Evolutionary conservation across 2,329 filamentous ascomycete genomes (phyloP).

Genomic region (Aaosphaeria pasadenensis): DNA sequence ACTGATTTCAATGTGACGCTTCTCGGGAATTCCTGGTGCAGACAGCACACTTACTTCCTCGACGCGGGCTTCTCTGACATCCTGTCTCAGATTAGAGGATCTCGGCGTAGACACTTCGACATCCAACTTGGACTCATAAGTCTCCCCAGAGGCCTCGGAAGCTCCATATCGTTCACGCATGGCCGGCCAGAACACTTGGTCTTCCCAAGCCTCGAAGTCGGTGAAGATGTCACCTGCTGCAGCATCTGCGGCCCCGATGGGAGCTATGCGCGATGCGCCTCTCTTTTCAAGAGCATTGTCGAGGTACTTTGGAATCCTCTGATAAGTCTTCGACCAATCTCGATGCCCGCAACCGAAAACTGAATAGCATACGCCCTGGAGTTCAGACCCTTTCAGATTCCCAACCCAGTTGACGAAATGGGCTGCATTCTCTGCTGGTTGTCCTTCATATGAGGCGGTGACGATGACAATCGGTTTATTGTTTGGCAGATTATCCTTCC

Average conservation of each 20-base stretch:
- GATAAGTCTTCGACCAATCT: constrained; percentile 43
- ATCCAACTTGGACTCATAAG: constrained; percentile 24
- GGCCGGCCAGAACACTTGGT: constrained; percentile 36
- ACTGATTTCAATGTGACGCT: constrained; percentile 43
- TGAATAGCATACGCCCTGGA: constrained; percentile 36
- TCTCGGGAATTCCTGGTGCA: constrained; percentile 20
- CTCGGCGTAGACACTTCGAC: constrained; percentile 33
- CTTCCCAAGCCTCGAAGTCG: constrained; percentile 42
- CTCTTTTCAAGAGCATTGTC: constrained; percentile 26
- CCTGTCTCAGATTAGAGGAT: constrained; percentile 34
- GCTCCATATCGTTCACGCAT: constrained; percentile 28
- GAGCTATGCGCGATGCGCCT: constrained; percentile 29
- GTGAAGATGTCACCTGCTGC: constrained; percentile 40
- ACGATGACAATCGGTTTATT: constrained; percentile 39
- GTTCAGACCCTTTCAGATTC: constrained; percentile 20
- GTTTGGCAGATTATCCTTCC: constrained; percentile 30
- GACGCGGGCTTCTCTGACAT: constrained; percentile 35
- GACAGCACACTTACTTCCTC: constrained; percentile 30
- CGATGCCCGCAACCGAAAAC: constrained; percentile 43
- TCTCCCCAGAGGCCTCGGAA: constrained; percentile 12
- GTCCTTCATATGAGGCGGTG: constrained; percentile 42
- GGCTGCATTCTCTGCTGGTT: constrained; percentile 42
- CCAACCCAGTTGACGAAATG: constrained; percentile 42
- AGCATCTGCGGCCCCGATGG: constrained; percentile 35
- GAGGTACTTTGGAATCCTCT: constrained; percentile 39